Evolutionary conservation across 2,329 filamentous ascomycete genomes (phyloP), one percentile per base, ranked within the genome.

Genomic region (Huntiella abstrusa): DNA sequence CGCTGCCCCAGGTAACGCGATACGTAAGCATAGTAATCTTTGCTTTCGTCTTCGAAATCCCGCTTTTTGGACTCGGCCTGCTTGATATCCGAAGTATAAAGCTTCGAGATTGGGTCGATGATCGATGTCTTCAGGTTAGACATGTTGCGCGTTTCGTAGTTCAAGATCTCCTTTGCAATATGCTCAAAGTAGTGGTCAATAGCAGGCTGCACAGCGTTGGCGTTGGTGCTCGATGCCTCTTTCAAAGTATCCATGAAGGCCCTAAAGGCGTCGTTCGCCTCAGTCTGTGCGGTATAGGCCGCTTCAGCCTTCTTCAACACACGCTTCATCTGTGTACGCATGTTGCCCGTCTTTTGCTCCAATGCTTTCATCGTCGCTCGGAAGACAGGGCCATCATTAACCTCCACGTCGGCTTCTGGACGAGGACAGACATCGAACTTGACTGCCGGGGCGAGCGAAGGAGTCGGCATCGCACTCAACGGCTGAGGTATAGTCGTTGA

Each of bases 151-250:
- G 77, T 78, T 62, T 98, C 87, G 58, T 95, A 96, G 0, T 67
- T 62, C 34, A 95, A 64, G 40, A 98, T 95, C 58, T 96, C 85
- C 51, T 80, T 78, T 3, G 88, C 87, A 53, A 94, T 96, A 56
- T 87, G 93, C 62, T 96, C 87, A 56, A 96, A 98, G 59, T 98
- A 98, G 60, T 98, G 87, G 52, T 98, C 91, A 50, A 98, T 71
- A 4, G 88, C 91, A 12, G 91, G 92, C 57, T 93, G 85, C n/a
- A 98, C 87, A 0, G 88, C 91, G 56, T 93, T 94, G 42, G 86
- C 83, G 58, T 96, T 96, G 10, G 87, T 93, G 0, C 76, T 77
- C 1, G 87, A 86, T 0, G 86, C 84, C 57, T 96, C 91, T 51
- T 80, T 77, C 32, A 98, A 66, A 4, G 88, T 80, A 11, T 88